Evolutionary conservation across 2,329 filamentous ascomycete species (phyloP).

Genomic region (Trichoderma atroviride): DNA sequence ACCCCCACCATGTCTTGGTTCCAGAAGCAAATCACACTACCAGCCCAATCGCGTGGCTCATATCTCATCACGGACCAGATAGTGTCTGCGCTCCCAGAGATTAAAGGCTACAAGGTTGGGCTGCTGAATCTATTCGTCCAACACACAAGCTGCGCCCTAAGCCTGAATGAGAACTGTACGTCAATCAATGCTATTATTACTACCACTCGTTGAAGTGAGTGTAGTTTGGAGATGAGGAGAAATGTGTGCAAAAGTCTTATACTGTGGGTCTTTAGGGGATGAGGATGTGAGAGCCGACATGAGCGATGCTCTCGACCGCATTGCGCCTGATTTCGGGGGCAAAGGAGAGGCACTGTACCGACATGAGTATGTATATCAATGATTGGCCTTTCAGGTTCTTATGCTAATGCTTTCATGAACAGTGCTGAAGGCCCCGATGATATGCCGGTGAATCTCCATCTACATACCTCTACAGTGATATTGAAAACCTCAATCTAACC

Average conservation of each 20-base stretch:
- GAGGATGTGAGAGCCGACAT: conserved; percentile 86
- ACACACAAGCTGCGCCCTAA: conserved; percentile 89
- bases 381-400: background rate
- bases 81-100: conserved; percentile 71
- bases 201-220: too few relatives aligned
- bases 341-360: conserved; percentile 76
- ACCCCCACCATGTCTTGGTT: conserved; percentile 67
- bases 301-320: conserved; percentile 88
- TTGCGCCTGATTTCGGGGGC: conserved; percentile 76
- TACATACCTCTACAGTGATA: background rate
- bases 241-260: background rate
- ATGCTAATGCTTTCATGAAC: background rate
- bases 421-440: conserved; percentile 87
- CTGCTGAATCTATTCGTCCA: conserved; percentile 90
- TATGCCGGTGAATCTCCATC: conserved; percentile 69
- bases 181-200: background rate
- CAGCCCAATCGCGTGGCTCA: conserved; percentile 74
- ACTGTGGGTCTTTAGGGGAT: conserved; percentile 52
- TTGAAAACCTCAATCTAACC: conserved; percentile 1
- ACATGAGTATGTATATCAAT: conserved; percentile 53
- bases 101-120: conserved; percentile 80
- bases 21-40: conserved; percentile 83
- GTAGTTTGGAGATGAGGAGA: too few relatives aligned
- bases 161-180: conserved; percentile 84
- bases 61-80: conserved; percentile 88